Percentiles rank a stretch among this genome's conserved stretches.
phyloP scores from a whole-genome alignment of 2,329 filamentous ascomycete species.

The Aspergillus ibericus region DNA sequence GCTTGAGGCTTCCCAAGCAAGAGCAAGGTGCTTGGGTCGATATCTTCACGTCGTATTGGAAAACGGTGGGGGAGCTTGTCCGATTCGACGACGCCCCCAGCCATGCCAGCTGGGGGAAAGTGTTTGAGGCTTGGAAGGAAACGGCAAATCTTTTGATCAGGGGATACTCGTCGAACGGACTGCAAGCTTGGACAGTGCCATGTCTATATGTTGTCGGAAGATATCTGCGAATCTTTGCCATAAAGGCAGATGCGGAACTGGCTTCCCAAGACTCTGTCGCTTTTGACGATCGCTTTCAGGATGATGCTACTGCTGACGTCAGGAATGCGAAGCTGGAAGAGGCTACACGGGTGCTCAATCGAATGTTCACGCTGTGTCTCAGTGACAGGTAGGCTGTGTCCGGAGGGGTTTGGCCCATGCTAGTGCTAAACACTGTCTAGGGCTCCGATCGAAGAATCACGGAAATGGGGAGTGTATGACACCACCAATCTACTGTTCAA shows the following conservation, averaged over 20 bases:
- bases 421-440: slow-evolving; percentile 45
- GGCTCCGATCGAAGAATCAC: slow-evolving; percentile 79
- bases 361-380: slow-evolving; percentile 86
- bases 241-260: slow-evolving; percentile 77
- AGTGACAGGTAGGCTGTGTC: slow-evolving; percentile 70
- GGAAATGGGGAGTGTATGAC: slow-evolving; percentile 98
- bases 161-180: slow-evolving; percentile 73
- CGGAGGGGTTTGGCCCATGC: neutral
- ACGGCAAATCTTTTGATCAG: slow-evolving; percentile 73
- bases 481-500: slow-evolving; percentile 95
- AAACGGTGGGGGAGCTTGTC: slow-evolving; percentile 71
- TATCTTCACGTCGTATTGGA: slow-evolving; percentile 82
- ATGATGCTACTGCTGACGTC: slow-evolving; percentile 75
- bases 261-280: slow-evolving; percentile 50
- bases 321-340: slow-evolving; percentile 87
- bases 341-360: slow-evolving; percentile 84
- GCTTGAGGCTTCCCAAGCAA: slow-evolving; percentile 58
- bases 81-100: slow-evolving; percentile 57
- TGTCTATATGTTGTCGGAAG: slow-evolving; percentile 85
- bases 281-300: slow-evolving; percentile 62
- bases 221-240: slow-evolving; percentile 83
- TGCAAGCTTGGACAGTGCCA: slow-evolving; percentile 90
- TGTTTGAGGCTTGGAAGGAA: slow-evolving; percentile 88
- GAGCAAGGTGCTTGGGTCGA: slow-evolving; percentile 84
- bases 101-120: slow-evolving; percentile 70